Conservation (phyloP, 23 red algal species). For the Gracilariopsis chorda region DNA sequence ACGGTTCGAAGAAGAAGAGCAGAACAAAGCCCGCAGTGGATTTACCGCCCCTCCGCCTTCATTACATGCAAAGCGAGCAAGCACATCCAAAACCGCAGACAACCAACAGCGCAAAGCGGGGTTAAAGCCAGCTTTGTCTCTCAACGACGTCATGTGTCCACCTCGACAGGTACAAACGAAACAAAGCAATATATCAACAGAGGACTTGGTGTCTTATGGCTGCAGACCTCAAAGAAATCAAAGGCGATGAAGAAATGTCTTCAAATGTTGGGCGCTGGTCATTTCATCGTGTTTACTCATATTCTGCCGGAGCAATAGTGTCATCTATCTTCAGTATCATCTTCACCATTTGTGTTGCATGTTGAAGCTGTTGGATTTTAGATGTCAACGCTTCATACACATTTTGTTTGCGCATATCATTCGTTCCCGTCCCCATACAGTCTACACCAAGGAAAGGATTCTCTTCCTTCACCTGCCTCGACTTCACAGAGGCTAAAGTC, state of each 20-base stretch:
- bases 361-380: slow-evolving; percentile 93
- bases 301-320: slow-evolving; percentile 65
- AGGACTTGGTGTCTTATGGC: slow-evolving; percentile 22
- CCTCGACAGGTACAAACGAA: slow-evolving; percentile 34
- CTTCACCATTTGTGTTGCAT: slow-evolving; percentile 92
- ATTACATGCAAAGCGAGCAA: no score
- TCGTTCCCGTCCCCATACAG: slow-evolving; percentile 80
- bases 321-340: slow-evolving; percentile 99
- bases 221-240: neutral
- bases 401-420: slow-evolving; percentile 97
- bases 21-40: no score
- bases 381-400: slow-evolving; percentile 90
- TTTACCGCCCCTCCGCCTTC: no score
- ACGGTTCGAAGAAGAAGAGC: no score
- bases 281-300: slow-evolving; percentile 35
- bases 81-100: no score
- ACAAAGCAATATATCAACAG: slow-evolving; percentile 25
- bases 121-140: neutral
- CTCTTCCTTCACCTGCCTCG: slow-evolving; percentile 75
- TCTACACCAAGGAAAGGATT: slow-evolving; percentile 89
- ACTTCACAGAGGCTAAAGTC: slow-evolving; percentile 72
- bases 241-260: neutral
- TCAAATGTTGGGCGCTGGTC: neutral
- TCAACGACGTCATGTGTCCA: neutral
- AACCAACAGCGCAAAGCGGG: neutral